These are phyloP conservation scores for Aspergillus aculeatinus DNA, from an alignment of 2,329 filamentous ascomycete species.

Conservation along the genomic window DNA sequence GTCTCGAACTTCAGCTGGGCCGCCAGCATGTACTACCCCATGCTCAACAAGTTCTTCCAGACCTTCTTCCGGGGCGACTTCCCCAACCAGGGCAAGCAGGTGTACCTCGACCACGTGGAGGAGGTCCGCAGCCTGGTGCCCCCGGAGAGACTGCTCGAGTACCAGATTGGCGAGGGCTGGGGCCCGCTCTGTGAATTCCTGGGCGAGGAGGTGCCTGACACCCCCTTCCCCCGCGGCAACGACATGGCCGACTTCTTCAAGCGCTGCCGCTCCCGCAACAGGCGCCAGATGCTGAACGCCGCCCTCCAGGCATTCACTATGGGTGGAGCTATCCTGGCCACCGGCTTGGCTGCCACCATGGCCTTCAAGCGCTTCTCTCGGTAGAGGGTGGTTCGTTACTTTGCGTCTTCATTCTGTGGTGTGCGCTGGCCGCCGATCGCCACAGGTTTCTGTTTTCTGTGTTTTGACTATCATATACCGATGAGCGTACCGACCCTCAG, in stretches of 20 bases:
- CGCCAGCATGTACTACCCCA: conserved; percentile 66
- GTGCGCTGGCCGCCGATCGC: conserved; percentile 27
- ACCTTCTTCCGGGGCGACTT: conserved; percentile 69
- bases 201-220: conserved; percentile 51
- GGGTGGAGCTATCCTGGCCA: conserved; percentile 49
- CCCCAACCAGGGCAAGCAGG: conserved; percentile 62
- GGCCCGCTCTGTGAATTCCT: conserved; percentile 56
- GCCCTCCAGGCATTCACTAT: conserved; percentile 53
- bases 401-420: conserved; percentile 12
- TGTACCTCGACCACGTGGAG: conserved; percentile 59
- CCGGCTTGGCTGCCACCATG: conserved; percentile 42
- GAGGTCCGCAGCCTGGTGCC: conserved; percentile 51
- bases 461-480: conserved; percentile 3
- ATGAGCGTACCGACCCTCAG: conserved; percentile 1
- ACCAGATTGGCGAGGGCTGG: conserved; percentile 56
- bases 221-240: conserved; percentile 53
- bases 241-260: conserved; percentile 57
- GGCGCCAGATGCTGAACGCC: conserved; percentile 57
- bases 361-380: conserved; percentile 42
- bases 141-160: conserved; percentile 53
- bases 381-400: conserved; percentile 15
- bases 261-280: conserved; percentile 53
- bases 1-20: conserved; percentile 62
- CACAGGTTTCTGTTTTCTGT: background rate
- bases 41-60: conserved; percentile 68